Percentiles rank a stretch among this genome's conserved stretches.
These are phyloP conservation scores for Chalaropsis thielavioides DNA, from an alignment of 2,329 filamentous ascomycete species.

Conservation along the genomic window DNA sequence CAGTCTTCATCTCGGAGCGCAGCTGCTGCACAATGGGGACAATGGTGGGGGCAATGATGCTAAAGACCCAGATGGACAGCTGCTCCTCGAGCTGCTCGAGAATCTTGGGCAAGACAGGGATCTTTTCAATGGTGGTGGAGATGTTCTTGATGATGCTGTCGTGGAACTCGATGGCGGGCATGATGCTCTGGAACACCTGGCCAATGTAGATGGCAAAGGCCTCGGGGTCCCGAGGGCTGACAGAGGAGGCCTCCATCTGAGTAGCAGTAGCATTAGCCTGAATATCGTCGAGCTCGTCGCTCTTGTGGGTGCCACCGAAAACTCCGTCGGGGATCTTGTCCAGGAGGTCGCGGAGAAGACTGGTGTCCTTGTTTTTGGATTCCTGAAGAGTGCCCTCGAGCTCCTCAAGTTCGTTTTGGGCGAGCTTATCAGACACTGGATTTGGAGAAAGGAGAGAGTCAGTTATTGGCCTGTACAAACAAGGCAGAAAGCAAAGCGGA, in stretches of 20 bases:
- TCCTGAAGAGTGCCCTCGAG: constrained; percentile 69
- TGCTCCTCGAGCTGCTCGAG: constrained; percentile 79
- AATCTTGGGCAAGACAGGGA: constrained; percentile 71
- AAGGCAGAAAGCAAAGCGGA: background rate
- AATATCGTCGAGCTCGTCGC: constrained; percentile 62
- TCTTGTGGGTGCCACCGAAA: constrained; percentile 61
- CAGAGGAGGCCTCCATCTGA: constrained; percentile 58
- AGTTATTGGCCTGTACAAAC: background rate
- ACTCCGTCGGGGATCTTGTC: constrained; percentile 70
- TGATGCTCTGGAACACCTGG: constrained; percentile 62
- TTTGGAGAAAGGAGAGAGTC: background rate
- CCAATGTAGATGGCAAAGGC: constrained; percentile 67
- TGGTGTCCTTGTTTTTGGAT: constrained; percentile 50
- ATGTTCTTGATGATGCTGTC: constrained; percentile 75
- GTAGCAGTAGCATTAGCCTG: constrained; percentile 60
- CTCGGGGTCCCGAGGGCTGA: constrained; percentile 69
- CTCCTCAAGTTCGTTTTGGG: constrained; percentile 78
- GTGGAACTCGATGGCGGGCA: constrained; percentile 82
- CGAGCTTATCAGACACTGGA: constrained; percentile 69
- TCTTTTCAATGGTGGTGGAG: constrained; percentile 62
- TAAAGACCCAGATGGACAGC: constrained; percentile 79
- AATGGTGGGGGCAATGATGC: constrained; percentile 76
- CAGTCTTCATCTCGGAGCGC: constrained; percentile 72
- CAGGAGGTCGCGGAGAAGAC: constrained; percentile 63
- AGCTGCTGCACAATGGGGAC: constrained; percentile 76